A percentile compares a stretch with the other conserved stretches of the same genome.
phyloP scores from a whole-genome alignment of 169 alveolate species.

The Cyclospora cayetanensis region DNA sequence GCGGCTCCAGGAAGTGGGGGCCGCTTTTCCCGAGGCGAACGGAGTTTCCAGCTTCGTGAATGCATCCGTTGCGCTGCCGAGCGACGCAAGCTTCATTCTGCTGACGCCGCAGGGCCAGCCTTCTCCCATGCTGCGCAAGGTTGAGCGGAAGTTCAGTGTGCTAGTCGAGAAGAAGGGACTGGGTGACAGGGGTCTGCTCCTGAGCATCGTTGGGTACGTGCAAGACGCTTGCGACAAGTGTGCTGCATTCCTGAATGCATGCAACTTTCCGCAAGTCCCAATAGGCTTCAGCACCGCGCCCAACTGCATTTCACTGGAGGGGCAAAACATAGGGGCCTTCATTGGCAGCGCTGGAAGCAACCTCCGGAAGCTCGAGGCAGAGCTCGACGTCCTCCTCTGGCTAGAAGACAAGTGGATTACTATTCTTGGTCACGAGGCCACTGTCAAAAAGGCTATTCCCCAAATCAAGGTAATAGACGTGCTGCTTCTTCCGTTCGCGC shows the following conservation, averaged over 20 bases:
- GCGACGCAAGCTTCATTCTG: conserved; percentile 35
- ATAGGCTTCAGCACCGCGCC: conserved; percentile 20
- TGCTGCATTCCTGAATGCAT: conserved; percentile 21
- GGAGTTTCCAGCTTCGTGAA: conserved; percentile 8
- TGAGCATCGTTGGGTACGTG: conserved; percentile 6
- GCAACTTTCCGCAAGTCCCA: conserved; percentile 58
- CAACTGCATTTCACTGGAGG: conserved; percentile 42
- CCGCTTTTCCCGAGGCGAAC: not conserved
- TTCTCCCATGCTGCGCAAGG: conserved; percentile 61
- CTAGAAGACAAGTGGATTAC: conserved; percentile 62
- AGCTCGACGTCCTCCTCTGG: conserved; percentile 68
- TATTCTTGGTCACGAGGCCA: conserved; percentile 60
- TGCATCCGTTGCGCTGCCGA: not conserved
- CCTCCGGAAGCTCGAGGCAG: conserved; percentile 67
- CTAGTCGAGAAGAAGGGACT: conserved; percentile 54
- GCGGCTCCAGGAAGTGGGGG: conserved; percentile 34
- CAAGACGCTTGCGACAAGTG: conserved; percentile 53
- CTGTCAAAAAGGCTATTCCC: conserved; percentile 49
- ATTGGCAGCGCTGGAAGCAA: conserved; percentile 66
- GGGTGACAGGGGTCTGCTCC: conserved; percentile 41
- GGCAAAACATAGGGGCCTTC: conserved; percentile 60
- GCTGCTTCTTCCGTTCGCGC: too few relatives aligned
- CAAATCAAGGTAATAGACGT: conserved; percentile 70
- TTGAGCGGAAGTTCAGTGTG: conserved; percentile 54
- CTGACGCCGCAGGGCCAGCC: conserved; percentile 63